Percentiles rank a stretch among this genome's conserved stretches.
These are phyloP conservation scores for Saccharomyces uvarum DNA, from an alignment of 1,139 yeast species.

Conservation along the genomic window DNA sequence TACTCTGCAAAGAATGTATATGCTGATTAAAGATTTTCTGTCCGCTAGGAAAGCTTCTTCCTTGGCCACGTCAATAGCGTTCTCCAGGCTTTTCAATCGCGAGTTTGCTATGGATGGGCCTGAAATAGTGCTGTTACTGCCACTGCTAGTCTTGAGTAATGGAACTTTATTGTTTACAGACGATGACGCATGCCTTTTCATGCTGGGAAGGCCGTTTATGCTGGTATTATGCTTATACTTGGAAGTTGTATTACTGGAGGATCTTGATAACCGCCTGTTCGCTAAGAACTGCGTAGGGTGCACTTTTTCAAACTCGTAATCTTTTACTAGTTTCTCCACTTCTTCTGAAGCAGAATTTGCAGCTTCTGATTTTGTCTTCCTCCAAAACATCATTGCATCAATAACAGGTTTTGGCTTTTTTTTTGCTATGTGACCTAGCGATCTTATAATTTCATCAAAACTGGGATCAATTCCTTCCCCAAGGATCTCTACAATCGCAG, in stretches of 20 bases:
- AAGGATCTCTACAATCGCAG: conserved; percentile 71
- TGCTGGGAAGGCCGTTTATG: not conserved
- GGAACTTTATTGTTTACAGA: not conserved
- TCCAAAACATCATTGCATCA: conserved; percentile 97
- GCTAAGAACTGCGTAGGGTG: not conserved
- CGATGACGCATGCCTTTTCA: not conserved
- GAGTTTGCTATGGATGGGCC: conserved; percentile 16
- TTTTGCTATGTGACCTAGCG: conserved; percentile 85
- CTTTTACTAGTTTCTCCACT: conserved; percentile 34
- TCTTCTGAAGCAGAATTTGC: conserved; percentile 68
- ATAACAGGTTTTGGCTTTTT: conserved; percentile 91
- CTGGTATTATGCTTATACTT: not conserved
- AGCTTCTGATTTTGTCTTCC: conserved; percentile 82
- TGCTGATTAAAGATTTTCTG: conserved; percentile 75
- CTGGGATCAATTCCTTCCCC: conserved; percentile 82
- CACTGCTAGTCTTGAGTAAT: not conserved
- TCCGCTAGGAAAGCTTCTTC: conserved; percentile 78
- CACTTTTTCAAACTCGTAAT: conserved; percentile 20
- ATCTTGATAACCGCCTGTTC: not conserved
- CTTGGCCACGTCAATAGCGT: conserved; percentile 50
- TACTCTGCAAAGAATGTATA: conserved; percentile 86
- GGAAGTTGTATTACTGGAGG: not conserved
- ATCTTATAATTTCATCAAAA: conserved; percentile 76
- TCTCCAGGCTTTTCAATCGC: conserved; percentile 29
- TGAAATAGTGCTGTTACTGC: not conserved